Conservation (phyloP, 2,329 filamentous ascomycete genomes). For the Penicillium concentricum region DNA sequence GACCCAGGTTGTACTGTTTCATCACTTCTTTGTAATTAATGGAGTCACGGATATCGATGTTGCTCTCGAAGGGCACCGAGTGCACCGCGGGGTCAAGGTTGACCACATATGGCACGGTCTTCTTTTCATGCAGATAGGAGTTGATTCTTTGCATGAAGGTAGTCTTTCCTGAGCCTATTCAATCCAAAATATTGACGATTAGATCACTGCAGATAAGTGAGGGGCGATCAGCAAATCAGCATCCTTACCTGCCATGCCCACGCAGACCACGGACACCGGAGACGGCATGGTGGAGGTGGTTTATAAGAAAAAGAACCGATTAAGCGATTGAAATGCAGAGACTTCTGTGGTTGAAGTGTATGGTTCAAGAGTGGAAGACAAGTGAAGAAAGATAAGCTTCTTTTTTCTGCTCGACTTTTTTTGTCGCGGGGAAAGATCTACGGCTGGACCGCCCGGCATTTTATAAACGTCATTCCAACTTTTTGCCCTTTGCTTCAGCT, state of each 20-base stretch:
- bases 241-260: slow-evolving; percentile 84
- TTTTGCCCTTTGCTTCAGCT: slow-evolving; percentile 22
- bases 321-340: not conserved
- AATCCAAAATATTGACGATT: slow-evolving; percentile 4
- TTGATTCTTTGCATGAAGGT: slow-evolving; percentile 99
- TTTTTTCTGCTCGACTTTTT: slow-evolving; percentile 26
- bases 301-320: not conserved
- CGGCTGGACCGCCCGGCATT: slow-evolving; percentile 30
- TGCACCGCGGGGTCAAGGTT: slow-evolving; percentile 96
- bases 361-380: slow-evolving; percentile 1
- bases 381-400: slow-evolving; percentile 15
- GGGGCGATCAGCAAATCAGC: not conserved
- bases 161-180: slow-evolving; percentile 87
- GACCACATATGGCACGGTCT: slow-evolving; percentile 85
- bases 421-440: slow-evolving; percentile 33
- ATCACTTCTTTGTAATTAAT: slow-evolving; percentile 99
- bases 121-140: slow-evolving; percentile 79
- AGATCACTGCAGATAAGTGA: not conserved
- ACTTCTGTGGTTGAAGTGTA: not conserved
- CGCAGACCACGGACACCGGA: slow-evolving; percentile 78
- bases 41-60: slow-evolving; percentile 97
- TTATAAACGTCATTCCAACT: slow-evolving; percentile 34
- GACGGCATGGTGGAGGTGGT: slow-evolving; percentile 42
- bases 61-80: slow-evolving; percentile 89
- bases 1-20: slow-evolving; percentile 97